Evolutionary conservation across 1,284 basidiomycete genomes (phyloP), one percentile per base, ranked within the genome.

Genomic region (Austroboletus olivaceoglutinosus): DNA sequence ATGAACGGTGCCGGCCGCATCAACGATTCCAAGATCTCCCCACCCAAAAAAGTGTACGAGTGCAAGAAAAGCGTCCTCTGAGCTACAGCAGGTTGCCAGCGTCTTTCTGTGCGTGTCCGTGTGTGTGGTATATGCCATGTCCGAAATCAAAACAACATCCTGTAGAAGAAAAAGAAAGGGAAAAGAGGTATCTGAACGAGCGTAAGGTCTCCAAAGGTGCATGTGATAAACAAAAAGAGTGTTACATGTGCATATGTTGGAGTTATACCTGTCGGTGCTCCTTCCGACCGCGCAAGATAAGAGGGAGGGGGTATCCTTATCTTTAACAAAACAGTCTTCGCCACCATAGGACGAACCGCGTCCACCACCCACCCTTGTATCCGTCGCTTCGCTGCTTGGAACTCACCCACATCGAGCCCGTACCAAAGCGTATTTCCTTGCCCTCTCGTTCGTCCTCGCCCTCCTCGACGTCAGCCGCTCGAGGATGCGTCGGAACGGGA

Each of bases 311-410:
- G 56, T 58, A 66, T 63, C 57, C 25, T 25, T 8, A 25, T 25
- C 25, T 25, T 69, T 73, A 82, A 68, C 85, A 87, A 69, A 89
- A 87, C 36, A 83, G 56, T 68, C 76, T 78, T 63, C 78, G 80
- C 76, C 82, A 85, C 88, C 87, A 90, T 30, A 81, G 65, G 58
- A 81, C 71, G 62, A 90, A 81, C 56, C 83, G 74, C 39, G 77
- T 77, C 86, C 86, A 89, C 85, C 83, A 89, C 48, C 79, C 76
- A 18, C 87, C 86, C 61, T 78, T 73, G 81, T 83, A 89, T 23
- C 79, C 81, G 34, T 77, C 75, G 27, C 69, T 69, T 31, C 87
- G 82, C 47, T 70, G 65, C 60, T 75, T 80, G 31, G 74, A 61
- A 48, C 85, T 80, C 31, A 88, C 66, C 80, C 83, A 86, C 76